A percentile compares a stretch with the other conserved stretches of the same genome.
Evolutionary conservation across 495 filamentous ascomycete genomes (phyloP).

Genomic region (Daldinia decipiens): DNA sequence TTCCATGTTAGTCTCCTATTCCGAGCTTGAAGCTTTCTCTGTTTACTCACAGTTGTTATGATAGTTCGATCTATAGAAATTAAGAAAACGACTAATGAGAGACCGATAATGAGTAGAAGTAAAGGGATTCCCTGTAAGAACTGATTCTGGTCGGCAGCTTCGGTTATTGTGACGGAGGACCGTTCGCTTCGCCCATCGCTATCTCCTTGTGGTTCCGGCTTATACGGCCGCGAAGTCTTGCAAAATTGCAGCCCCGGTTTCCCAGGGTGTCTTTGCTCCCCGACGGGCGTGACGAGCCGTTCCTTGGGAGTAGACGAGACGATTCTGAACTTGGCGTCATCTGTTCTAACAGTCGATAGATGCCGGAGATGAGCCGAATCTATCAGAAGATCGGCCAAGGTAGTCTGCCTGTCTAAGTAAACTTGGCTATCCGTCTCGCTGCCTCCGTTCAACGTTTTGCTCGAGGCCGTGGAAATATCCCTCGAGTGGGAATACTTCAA

Average conservation of each 20-base stretch:
- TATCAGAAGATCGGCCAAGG: conserved; percentile 38
- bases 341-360: conserved; percentile 26
- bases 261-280: conserved; percentile 49
- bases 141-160: conserved; percentile 27
- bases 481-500: conserved; percentile 23
- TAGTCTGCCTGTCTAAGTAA: conserved; percentile 14
- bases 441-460: conserved; percentile 22
- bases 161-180: conserved; percentile 23
- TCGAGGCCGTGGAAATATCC: conserved; percentile 29
- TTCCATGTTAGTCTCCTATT: conserved; percentile 30
- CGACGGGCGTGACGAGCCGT: conserved; percentile 33
- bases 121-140: conserved; percentile 49
- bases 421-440: conserved; percentile 27
- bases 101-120: conserved; percentile 46
- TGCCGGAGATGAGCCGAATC: conserved; percentile 37
- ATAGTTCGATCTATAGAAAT: conserved; percentile 57
- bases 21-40: background rate
- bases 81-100: conserved; percentile 54
- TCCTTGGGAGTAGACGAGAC: conserved; percentile 13
- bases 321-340: conserved; percentile 9
- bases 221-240: conserved; percentile 12
- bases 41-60: conserved; percentile 53
- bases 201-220: conserved; percentile 18
- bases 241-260: conserved; percentile 38
- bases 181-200: conserved; percentile 30